phyloP scores from a whole-genome alignment of 768 basidiomycete species.

The Phylloporus rhodoxanthus region DNA sequence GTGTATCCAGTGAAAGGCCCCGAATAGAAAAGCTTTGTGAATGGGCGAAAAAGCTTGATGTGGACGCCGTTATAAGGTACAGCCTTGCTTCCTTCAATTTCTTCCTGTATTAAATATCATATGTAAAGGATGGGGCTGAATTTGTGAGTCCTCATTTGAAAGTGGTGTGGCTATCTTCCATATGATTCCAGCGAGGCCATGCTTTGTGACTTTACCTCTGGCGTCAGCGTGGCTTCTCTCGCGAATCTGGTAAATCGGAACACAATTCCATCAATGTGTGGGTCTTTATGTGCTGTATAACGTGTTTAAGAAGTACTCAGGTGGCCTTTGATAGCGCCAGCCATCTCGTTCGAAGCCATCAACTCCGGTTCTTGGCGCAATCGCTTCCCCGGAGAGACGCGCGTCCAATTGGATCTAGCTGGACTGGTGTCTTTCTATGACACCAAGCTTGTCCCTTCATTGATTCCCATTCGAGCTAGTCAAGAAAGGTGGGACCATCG shows the following conservation, averaged over 20 bases:
- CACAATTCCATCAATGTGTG: neutral
- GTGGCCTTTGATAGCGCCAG: neutral
- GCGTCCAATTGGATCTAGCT: neutral
- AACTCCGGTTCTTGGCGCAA: neutral
- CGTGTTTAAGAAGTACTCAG: neutral
- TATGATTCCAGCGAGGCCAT: neutral
- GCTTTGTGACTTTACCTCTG: neutral
- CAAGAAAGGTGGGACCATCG: neutral
- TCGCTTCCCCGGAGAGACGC: neutral
- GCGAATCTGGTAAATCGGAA: neutral
- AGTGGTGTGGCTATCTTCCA: neutral
- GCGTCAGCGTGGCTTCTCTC: neutral
- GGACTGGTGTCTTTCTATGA: neutral
- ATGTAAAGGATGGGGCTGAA: neutral
- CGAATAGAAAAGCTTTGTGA: neutral
- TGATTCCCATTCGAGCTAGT: neutral
- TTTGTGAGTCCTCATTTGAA: neutral
- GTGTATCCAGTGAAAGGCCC: neutral
- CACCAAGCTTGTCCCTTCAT: neutral
- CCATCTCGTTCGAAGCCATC: neutral
- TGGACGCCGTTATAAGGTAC: neutral
- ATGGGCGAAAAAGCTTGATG: neutral
- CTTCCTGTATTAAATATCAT: neutral
- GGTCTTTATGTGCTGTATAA: neutral
- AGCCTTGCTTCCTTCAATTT: neutral